Evolutionary conservation across 495 filamentous ascomycete species (phyloP).

Genomic region (Penicillium mononematosum): DNA sequence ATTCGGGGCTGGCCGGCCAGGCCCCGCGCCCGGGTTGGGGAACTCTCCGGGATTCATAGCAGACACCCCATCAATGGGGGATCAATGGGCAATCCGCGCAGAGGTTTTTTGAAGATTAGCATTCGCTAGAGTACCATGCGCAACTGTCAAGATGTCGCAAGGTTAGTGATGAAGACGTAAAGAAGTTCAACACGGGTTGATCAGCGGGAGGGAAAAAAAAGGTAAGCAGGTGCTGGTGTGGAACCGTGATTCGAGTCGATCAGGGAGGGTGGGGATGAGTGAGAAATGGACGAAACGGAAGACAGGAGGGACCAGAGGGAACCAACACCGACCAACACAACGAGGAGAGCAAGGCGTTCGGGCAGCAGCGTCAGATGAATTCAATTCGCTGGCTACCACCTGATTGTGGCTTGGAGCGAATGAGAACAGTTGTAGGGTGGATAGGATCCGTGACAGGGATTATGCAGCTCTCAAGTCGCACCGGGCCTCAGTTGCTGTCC

Average conservation of each 20-base stretch:
- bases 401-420: slow-evolving; percentile 37
- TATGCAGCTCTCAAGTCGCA: slow-evolving; percentile 37
- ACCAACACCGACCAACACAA: slow-evolving; percentile 30
- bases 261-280: slow-evolving; percentile 35
- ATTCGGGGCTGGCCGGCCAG: slow-evolving; percentile 30
- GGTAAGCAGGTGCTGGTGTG: slow-evolving; percentile 28
- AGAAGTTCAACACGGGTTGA: slow-evolving; percentile 13
- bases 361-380: slow-evolving; percentile 39
- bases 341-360: slow-evolving; percentile 42
- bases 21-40: slow-evolving; percentile 42
- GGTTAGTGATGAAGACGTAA: slow-evolving; percentile 12
- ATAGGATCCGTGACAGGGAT: slow-evolving; percentile 45
- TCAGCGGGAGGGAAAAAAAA: slow-evolving; percentile 21
- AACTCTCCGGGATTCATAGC: slow-evolving; percentile 53
- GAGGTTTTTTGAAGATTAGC: slow-evolving; percentile 35
- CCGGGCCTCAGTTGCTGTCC: slow-evolving; percentile 12
- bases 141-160: slow-evolving; percentile 7
- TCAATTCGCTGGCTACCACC: slow-evolving; percentile 34
- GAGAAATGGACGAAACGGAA: slow-evolving; percentile 27
- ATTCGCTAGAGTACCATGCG: slow-evolving; percentile 33
- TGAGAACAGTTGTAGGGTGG: slow-evolving; percentile 30
- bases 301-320: slow-evolving; percentile 18
- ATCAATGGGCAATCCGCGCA: slow-evolving; percentile 42
- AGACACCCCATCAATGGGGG: slow-evolving; percentile 47
- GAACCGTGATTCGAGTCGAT: slow-evolving; percentile 32